Percentiles rank a stretch among this genome's conserved stretches.
phyloP scores from a whole-genome alignment of 495 filamentous ascomycete genomes.

The Penicillium antarcticum region DNA sequence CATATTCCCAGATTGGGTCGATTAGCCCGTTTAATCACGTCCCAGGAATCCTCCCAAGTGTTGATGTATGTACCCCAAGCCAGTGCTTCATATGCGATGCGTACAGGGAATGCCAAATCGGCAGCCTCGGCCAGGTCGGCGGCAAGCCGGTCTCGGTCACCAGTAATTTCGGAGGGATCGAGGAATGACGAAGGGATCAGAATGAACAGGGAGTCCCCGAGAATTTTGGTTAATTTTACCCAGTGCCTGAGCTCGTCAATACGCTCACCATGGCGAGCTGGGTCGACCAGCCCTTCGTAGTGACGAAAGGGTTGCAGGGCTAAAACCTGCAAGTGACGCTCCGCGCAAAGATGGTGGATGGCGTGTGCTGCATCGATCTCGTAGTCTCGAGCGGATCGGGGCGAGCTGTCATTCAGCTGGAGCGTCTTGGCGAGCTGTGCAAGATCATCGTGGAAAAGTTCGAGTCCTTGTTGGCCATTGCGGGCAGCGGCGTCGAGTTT shows the following conservation, averaged over 20 bases:
- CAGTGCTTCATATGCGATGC: constrained; percentile 66
- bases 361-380: constrained; percentile 49
- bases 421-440: constrained; percentile 19
- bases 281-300: constrained; percentile 66
- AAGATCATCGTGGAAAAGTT: constrained; percentile 29
- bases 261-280: constrained; percentile 45
- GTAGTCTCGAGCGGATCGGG: constrained; percentile 18
- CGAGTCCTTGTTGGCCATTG: constrained; percentile 19
- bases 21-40: constrained; percentile 58
- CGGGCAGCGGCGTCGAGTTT: constrained; percentile 24
- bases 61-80: constrained; percentile 68
- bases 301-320: constrained; percentile 71
- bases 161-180: constrained; percentile 45
- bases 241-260: constrained; percentile 59
- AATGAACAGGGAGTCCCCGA: constrained; percentile 58
- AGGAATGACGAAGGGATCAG: constrained; percentile 68
- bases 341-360: constrained; percentile 52
- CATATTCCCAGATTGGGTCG: constrained; percentile 69
- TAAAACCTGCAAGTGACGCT: constrained; percentile 52
- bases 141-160: constrained; percentile 52
- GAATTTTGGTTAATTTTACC: constrained; percentile 57
- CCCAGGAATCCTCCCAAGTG: constrained; percentile 68
- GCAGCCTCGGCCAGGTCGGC: constrained; percentile 59
- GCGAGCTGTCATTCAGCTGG: background rate
- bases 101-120: constrained; percentile 55